These are phyloP conservation scores for Xylaria cubensis DNA, from an alignment of 495 filamentous ascomycete genomes.

Conservation along the genomic window DNA sequence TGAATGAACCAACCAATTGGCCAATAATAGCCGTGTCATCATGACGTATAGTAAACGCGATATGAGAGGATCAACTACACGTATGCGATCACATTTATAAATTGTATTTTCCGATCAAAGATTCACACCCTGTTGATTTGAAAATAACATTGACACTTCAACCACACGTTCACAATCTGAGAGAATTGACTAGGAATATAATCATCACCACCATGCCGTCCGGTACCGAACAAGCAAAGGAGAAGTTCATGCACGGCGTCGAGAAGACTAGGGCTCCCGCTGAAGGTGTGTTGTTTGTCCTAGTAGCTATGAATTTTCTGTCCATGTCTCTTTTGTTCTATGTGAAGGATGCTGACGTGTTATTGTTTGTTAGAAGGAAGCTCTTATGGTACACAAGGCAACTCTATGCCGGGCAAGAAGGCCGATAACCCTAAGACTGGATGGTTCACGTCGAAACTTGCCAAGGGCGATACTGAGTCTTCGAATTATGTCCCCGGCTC, in stretches of 20 bases:
- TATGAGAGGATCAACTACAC: not conserved
- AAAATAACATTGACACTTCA: not conserved
- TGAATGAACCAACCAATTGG: not conserved
- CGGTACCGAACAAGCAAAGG: conserved; percentile 16
- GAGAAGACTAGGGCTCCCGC: conserved; percentile 20
- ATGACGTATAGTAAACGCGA: not conserved
- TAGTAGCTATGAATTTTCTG: not conserved
- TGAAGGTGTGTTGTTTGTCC: not conserved
- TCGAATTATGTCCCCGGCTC: conserved; percentile 12
- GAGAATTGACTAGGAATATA: not conserved
- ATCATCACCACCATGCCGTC: conserved; percentile 5
- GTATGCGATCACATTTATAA: not conserved
- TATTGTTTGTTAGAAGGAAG: not conserved
- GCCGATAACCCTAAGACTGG: conserved; percentile 18
- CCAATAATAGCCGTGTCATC: not conserved
- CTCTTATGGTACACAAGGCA: conserved; percentile 13
- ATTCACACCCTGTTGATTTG: not conserved
- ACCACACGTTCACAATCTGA: not conserved
- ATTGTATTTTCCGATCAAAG: not conserved
- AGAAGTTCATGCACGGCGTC: conserved; percentile 13
- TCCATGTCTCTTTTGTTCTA: not conserved
- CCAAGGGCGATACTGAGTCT: conserved; percentile 8
- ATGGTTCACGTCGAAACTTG: conserved; percentile 3
- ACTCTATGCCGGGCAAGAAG: conserved; percentile 6
- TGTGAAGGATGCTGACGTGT: not conserved